A percentile compares a stretch with the other conserved stretches of the same genome.
These are phyloP conservation scores for slime mould (Dictyostelium discoideum) DNA, from an alignment of 78 protist species.

Conservation along the genomic window dicty_2.7 NC_007090.3:2521501-2522000, in stretches of 20 bases:
- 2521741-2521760: neutral
- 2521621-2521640: conserved; percentile 53
- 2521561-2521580: conserved; percentile 13
- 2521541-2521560: neutral
- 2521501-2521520: neutral
- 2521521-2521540: neutral
- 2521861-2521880: neutral
- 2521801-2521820: neutral
- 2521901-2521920: neutral
- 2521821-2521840: neutral
- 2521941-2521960: neutral
- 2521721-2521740: neutral
- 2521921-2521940: neutral
- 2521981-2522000: conserved; percentile 10
- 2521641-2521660: conserved; percentile 20
- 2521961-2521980: neutral
- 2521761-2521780: neutral
- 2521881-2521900: neutral
- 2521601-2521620: conserved; percentile 53
- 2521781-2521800: neutral
- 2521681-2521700: neutral
- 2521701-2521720: neutral
- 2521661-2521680: conserved; percentile 11
- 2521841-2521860: neutral
- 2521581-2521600: neutral